Evolutionary conservation across 805 yeast genomes (phyloP), one percentile per base, ranked within the genome.

Genomic region (Wickerhamiella nectarea): DNA sequence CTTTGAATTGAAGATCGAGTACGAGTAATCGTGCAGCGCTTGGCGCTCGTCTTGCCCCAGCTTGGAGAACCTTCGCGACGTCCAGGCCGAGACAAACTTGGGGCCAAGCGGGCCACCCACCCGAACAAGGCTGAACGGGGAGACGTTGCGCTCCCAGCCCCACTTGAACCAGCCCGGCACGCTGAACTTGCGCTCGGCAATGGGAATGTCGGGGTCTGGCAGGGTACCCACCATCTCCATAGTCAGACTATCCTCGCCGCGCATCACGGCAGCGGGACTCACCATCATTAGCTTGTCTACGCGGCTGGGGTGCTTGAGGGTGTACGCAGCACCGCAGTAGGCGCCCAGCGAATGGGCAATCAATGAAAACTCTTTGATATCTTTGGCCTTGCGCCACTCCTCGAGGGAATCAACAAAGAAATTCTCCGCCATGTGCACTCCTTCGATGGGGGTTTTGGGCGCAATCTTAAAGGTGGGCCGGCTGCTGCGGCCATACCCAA

Each of bases 281-380:
- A 84, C 78, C 66, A 87, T 69, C n/a, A 86, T 56, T 28, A 89
- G 56, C 52, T 79, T 80, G 38, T 69, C 65, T 48, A 87, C 78
- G 36, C 75, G 71, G 1, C 66, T 62, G 0, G 89, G 84, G 49
- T 69, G 63, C 43, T 69, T 67, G 43, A 76, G 66, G 3, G 83
- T 80, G 52, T 84, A 81, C 4, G 78, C 61, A 0, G 79, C 72
- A 57, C 80, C 72, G 18, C 89, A 54, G 56, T 87, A 89, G 0
- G 94, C 95, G 4, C 98, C 98, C 73, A 91, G 69, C 0, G 95
- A 86, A 62, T 89, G 98, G 1, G 95, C 93, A 60, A 77, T 73
- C 36, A 75, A 70, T 41, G 78, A 63, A 46, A 75, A 75, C 45
- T 70, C 68, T 18, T 67, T 64, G 19, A 73, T 64, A 6, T 71